Evolutionary conservation across 805 yeast species (phyloP).

Genomic region (Candida succiphila): DNA sequence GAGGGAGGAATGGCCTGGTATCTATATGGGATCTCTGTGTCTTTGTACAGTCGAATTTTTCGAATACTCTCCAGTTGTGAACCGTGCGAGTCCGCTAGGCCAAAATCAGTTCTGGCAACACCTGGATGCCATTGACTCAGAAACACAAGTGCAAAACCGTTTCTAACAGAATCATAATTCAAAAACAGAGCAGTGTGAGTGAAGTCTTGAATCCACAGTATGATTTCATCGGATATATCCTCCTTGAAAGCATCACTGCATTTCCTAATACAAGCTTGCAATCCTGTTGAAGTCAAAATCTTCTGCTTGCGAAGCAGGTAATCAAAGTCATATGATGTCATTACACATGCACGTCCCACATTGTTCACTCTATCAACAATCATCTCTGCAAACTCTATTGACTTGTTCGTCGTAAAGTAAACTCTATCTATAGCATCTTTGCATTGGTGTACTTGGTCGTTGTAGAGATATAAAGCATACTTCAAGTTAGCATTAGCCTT

Average conservation of each 20-base stretch:
- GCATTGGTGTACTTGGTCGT: constrained; percentile 71
- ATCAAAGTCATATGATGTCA: constrained; percentile 42
- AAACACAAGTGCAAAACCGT: constrained; percentile 46
- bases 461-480: constrained; percentile 56
- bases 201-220: constrained; percentile 55
- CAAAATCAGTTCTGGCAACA: constrained; percentile 11
- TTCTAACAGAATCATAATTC: constrained; percentile 35
- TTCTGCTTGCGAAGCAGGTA: constrained; percentile 43
- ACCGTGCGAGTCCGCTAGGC: neutral
- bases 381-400: constrained; percentile 60
- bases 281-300: constrained; percentile 51
- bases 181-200: constrained; percentile 44
- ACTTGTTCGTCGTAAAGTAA: constrained; percentile 52
- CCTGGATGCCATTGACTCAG: constrained; percentile 58
- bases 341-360: constrained; percentile 62
- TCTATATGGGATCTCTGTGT: constrained; percentile 1
- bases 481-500: constrained; percentile 31
- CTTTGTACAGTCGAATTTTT: neutral
- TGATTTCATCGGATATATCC: constrained; percentile 66
- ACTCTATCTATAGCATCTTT: constrained; percentile 65
- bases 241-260: constrained; percentile 68
- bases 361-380: constrained; percentile 52
- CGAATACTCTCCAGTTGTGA: neutral
- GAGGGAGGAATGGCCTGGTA: neutral
- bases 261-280: constrained; percentile 56